These are phyloP conservation scores for Stemphylium vesicarium DNA, from an alignment of 2,329 filamentous ascomycete genomes.

Conservation along the genomic window DNA sequence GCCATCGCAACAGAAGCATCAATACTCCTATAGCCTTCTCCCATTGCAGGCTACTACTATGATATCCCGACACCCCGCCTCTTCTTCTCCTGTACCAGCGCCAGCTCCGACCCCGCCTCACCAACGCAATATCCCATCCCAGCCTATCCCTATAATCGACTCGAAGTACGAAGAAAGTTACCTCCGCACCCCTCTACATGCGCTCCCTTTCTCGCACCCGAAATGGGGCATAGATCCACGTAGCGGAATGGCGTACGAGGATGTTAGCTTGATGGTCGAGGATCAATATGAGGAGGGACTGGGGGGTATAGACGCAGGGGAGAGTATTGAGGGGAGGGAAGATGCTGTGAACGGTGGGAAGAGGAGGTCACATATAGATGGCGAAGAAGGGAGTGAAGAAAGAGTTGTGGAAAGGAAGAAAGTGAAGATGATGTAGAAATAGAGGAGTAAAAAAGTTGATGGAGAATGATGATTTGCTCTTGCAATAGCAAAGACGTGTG, in stretches of 20 bases:
- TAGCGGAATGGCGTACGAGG: constrained; percentile 12
- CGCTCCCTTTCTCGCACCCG: constrained; percentile 18
- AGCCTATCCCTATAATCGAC: not conserved
- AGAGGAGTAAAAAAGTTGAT: not conserved
- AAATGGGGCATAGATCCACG: constrained; percentile 18
- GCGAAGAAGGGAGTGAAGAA: too few species aligned
- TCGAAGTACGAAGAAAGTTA: constrained; percentile 17
- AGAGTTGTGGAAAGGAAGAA: too few species aligned
- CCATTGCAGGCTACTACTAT: too few species aligned
- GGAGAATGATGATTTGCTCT: not conserved
- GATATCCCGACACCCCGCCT: too few species aligned
- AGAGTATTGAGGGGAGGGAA: constrained; percentile 13
- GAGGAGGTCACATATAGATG: too few species aligned
- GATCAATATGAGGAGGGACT: constrained; percentile 11
- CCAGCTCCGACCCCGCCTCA: not conserved
- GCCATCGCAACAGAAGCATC: too few species aligned
- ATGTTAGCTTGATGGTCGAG: constrained; percentile 15
- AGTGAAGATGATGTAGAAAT: not conserved
- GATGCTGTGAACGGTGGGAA: not conserved
- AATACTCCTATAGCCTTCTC: too few species aligned
- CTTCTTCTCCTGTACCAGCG: not conserved
- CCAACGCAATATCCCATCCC: not conserved
- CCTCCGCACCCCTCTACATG: constrained; percentile 16
- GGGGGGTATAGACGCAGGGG: constrained; percentile 12
- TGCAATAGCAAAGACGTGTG: not conserved